Evolutionary conservation across 345 rosid species (phyloP), one percentile per base, ranked within the genome.

Genomic region (Moricandia arvensis): DNA sequence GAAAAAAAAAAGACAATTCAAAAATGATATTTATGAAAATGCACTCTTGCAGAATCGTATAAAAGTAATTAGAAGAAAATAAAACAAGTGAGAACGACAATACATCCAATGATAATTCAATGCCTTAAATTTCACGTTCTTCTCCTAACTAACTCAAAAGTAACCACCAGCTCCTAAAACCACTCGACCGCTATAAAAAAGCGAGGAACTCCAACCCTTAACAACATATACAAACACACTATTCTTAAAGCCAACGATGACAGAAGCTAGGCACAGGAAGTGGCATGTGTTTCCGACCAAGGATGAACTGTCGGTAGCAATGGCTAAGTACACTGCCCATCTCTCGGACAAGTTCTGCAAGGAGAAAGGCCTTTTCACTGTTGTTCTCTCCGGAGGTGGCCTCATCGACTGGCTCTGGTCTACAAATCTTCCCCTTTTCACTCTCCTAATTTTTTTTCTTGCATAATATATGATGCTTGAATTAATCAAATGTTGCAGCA

Each of bases 331-430:
- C 86, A 82, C 85, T 1, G 93, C 93, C 9, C 82, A 86, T 51
- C 80, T 91, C 41, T 87, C 97, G 0, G 83, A 63, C 2, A 89
- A 86, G 84, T 89, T 84, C 43, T 66, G 77, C 10, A 84, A 85
- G 65, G 87, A 86, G 80, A 87, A 86, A 66, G 87, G 93, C 1
- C 67, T 71, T 47, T 91, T 91, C 83, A 83, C 91, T 5, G 89
- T 91, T 66, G 95, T 86, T 60, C 59, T 91, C 65, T 88, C 97
- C 51, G 97, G 97, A 24, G 95, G 97, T 13, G 86, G 86, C 21
- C 88, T 89, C 74, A 81, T 88, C 73, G 75, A 82, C 54, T 89
- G 85, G 41, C 90, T 89, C 70, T 82, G 94, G 97, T 89, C 2
- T 66, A 4, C 0, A 37, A 12, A 18, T 62, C 45, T 31, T 61